Conservation (phyloP, 495 filamentous ascomycete genomes). For the Hyaloscypha hepaticicola region DNA sequence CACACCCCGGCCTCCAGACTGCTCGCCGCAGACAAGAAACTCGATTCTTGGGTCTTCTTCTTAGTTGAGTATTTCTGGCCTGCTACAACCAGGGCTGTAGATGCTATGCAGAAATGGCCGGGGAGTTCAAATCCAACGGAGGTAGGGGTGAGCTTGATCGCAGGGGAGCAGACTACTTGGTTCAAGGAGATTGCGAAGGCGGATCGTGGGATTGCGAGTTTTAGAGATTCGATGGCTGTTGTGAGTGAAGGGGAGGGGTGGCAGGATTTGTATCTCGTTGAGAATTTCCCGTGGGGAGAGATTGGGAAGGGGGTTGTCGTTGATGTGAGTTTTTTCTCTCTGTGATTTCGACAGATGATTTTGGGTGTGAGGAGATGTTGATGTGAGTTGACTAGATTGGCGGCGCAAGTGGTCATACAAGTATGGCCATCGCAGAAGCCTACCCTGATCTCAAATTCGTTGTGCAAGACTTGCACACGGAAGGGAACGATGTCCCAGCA, state of each 20-base stretch:
- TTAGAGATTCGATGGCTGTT: conserved; percentile 20
- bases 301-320: conserved; percentile 35
- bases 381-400: conserved; percentile 28
- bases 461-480: conserved; percentile 40
- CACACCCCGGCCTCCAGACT: conserved; percentile 14
- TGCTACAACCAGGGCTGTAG: conserved; percentile 22
- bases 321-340: conserved; percentile 26
- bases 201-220: neutral
- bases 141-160: conserved; percentile 17
- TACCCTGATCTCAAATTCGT: conserved; percentile 35
- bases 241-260: conserved; percentile 21
- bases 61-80: conserved; percentile 23
- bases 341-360: too few species aligned
- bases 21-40: conserved; percentile 6
- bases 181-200: neutral
- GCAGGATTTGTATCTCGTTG: conserved; percentile 22
- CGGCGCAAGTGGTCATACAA: conserved; percentile 33
- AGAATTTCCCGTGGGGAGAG: conserved; percentile 35
- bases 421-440: conserved; percentile 30
- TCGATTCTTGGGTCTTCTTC: conserved; percentile 13
- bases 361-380: too few species aligned
- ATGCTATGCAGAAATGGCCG: conserved; percentile 32
- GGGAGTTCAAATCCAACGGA: conserved; percentile 31
- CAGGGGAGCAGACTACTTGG: neutral
- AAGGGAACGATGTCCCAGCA: conserved; percentile 31